Evolutionary conservation across 371 early-diverging fungal genomes (phyloP), one percentile per base, ranked within the genome.

Genomic region (Syncephalastrum sp.): DNA sequence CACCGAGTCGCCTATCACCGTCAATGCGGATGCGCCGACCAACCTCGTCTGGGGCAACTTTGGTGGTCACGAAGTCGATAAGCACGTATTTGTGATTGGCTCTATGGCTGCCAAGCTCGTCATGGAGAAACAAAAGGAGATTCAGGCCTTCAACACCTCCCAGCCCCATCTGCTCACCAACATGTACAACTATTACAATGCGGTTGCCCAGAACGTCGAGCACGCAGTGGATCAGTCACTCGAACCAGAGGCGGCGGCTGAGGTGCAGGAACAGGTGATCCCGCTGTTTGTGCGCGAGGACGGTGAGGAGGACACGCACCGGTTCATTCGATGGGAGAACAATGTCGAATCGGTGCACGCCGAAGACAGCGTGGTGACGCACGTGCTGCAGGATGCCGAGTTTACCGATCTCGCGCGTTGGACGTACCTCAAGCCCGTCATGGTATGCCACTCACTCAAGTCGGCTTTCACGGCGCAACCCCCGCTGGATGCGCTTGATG

Each of bases 361-460:
- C 5, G 57, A 68, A 33, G 65, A 68, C 48, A 55, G 72, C 17
- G 61, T 67, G 3, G 61, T 74, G 0, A 65, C 69, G 1, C 50
- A 68, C n/a, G 69, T 77, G 10, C 69, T 68, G 47, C 78, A 77
- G 47, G 70, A 74, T 55, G 42, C 56, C 21, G 78, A 77, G 41
- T 68, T 77, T 23, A 50, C 41, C 3, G 72, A 64, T 12, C 51
- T 72, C 23, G 60, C 62, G 5, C 54, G 47, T 4, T 72, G 72
- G 72, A 72, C 72, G 7, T 56, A 58, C 47, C 50, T 65, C 38
- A 52, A 56, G 29, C 68, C 66, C 24, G 46, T 57, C 5, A 38
- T 38, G 3, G 65, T 63, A 2, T 72, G 72, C 38, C 58, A 68
- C 42, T 47, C 65, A 7, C 48, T 51, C 38, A 45, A 47, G n/a